Evolutionary conservation across 192 early-diverging fungal genomes (phyloP), one percentile per base, ranked within the genome.

Genomic region (Neocallimastix lanati): DNA sequence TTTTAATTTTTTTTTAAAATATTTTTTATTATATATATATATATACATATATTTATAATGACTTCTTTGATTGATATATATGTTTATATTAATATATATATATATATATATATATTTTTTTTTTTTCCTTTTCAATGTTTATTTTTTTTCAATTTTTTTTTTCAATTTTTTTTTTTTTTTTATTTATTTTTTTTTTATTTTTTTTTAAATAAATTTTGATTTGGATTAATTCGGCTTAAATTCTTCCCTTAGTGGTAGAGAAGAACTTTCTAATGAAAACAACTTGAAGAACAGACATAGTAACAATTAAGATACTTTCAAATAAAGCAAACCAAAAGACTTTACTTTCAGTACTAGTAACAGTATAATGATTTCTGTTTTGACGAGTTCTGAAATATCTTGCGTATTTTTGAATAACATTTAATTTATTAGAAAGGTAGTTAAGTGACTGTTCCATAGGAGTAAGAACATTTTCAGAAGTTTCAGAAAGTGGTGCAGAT

Each of bases 211-310:
- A n/a, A n/a, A n/a, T n/a, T n/a, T n/a, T n/a, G n/a, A n/a, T n/a
- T n/a, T n/a, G n/a, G n/a, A n/a, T n/a, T n/a, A n/a, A n/a, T n/a
- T n/a, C n/a, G n/a, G 30, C 11, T 33, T 33, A 33, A 33, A 33
- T 33, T 33, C 30, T 33, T 6, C 30, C 30, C 30, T 33, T 33
- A 6, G 30, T 33, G 30, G 30, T 33, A 6, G 30, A 33, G 86
- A 99, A 99, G 90, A 99, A 95, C 28, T 89, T 93, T 84, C 92
- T 91, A 81, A 99, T 93, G 29, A 95, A 92, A 85, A 93, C 94
- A 28, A 99, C 96, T 88, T 99, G 98, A n/a, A 94, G 81, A 15
- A 91, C 90, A 15, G 94, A 92, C 87, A 96, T 96, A 76, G 87
- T 78, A 33, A 98, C 87, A 76, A 99, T 93, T 40, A 92, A 82